phyloP scores from a whole-genome alignment of 2,329 filamentous ascomycete species.

The Epichloe coenophiala region DNA sequence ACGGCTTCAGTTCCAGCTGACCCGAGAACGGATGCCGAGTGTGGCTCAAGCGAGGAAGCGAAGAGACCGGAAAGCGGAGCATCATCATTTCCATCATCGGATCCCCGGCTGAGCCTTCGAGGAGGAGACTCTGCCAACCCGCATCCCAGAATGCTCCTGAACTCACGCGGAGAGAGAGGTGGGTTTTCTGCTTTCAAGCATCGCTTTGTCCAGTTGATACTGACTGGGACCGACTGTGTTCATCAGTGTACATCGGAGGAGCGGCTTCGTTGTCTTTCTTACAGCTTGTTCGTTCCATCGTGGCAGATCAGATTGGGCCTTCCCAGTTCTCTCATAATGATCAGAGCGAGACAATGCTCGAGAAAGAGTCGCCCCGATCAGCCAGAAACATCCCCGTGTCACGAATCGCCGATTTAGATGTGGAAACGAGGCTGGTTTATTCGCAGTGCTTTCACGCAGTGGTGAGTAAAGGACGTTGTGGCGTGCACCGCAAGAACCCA shows the following conservation, averaged over 20 bases:
- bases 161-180: constrained; percentile 38
- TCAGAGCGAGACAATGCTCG: constrained; percentile 38
- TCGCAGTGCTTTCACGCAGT: constrained; percentile 10
- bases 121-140: constrained; percentile 7
- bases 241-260: constrained; percentile 33
- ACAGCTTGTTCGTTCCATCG: constrained; percentile 33
- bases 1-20: neutral
- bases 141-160: constrained; percentile 32
- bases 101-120: constrained; percentile 14
- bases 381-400: constrained; percentile 1
- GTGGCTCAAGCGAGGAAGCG: neutral
- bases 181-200: constrained; percentile 3
- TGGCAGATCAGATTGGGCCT: constrained; percentile 37
- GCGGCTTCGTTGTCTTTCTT: constrained; percentile 41
- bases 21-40: neutral
- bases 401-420: constrained; percentile 6
- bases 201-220: no score
- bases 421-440: constrained; percentile 7
- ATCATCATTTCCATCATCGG: constrained; percentile 13
- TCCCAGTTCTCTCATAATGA: constrained; percentile 39
- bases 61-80: constrained; percentile 1
- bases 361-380: constrained; percentile 22
- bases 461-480: constrained; percentile 4
- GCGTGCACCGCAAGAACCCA: neutral
- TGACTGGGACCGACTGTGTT: neutral